Percentiles rank a stretch among this genome's conserved stretches.
phyloP scores from a whole-genome alignment of 2,329 filamentous ascomycete genomes.

The Aureobasidium sp. region DNA sequence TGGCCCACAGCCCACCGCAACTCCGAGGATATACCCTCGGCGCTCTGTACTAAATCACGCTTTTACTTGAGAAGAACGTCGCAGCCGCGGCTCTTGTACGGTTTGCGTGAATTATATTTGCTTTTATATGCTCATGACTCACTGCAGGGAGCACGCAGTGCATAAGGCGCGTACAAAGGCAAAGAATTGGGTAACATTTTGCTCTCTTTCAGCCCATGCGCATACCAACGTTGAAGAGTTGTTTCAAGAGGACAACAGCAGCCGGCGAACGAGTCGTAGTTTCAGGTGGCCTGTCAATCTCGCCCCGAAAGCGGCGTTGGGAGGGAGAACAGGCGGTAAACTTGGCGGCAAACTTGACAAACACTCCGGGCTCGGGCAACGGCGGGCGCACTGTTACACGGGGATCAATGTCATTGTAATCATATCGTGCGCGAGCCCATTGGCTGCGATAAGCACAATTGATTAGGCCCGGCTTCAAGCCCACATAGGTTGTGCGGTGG shows the following conservation, averaged over 20 bases:
- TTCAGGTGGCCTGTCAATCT: neutral
- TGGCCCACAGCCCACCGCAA: neutral
- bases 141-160: neutral
- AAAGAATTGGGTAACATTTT: neutral
- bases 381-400: slow-evolving; percentile 8
- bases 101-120: slow-evolving; percentile 6
- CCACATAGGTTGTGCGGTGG: slow-evolving; percentile 4
- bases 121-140: slow-evolving; percentile 3
- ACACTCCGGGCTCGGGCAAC: neutral
- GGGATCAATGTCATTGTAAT: slow-evolving; percentile 10
- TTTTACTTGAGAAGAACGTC: slow-evolving; percentile 1
- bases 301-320: slow-evolving; percentile 8
- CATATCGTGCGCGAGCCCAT: slow-evolving; percentile 1
- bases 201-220: neutral
- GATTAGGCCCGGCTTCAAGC: slow-evolving; percentile 6
- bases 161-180: neutral
- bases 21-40: neutral
- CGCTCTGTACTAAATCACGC: neutral
- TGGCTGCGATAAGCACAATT: slow-evolving; percentile 11
- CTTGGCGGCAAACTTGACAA: neutral
- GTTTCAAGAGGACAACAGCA: slow-evolving; percentile 1
- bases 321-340: neutral
- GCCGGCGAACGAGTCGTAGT: neutral
- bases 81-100: neutral
- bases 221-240: neutral